phyloP scores from a whole-genome alignment of 306 rosid species.

The Coriaria nepalensis region DNA sequence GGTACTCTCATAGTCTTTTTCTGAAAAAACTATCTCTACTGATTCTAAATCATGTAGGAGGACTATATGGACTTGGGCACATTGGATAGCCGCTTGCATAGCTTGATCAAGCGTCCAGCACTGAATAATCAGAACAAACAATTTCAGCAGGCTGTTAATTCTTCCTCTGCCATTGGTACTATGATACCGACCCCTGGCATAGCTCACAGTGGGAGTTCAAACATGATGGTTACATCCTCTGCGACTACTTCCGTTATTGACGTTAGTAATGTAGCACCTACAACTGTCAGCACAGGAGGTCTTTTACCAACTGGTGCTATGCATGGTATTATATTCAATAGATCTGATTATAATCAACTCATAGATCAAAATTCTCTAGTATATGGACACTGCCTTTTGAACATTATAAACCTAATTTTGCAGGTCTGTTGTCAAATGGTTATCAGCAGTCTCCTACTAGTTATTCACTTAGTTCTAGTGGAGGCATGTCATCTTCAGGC shows the following conservation, averaged over 20 bases:
- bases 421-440: conserved; percentile 72
- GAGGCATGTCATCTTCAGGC: conserved; percentile 55
- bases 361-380: conserved; percentile 5
- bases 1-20: not conserved
- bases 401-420: conserved; percentile 15
- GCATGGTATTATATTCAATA: conserved; percentile 43
- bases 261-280: conserved; percentile 32
- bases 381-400: conserved; percentile 5
- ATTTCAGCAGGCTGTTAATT: conserved; percentile 45
- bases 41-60: conserved; percentile 31
- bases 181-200: conserved; percentile 99
- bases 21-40: conserved; percentile 16
- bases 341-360: conserved; percentile 52
- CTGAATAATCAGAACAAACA: conserved; percentile 47
- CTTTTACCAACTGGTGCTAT: conserved; percentile 45
- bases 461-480: conserved; percentile 49
- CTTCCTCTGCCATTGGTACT: conserved; percentile 49
- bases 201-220: conserved; percentile 62
- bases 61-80: conserved; percentile 78
- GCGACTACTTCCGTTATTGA: conserved; percentile 44
- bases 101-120: conserved; percentile 23
- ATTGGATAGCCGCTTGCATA: conserved; percentile 54
- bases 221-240: conserved; percentile 47
- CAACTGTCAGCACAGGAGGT: conserved; percentile 50
- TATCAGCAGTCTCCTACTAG: conserved; percentile 69